These are phyloP conservation scores for Didymella pomorum DNA, from an alignment of 2,329 filamentous ascomycete genomes.

Conservation along the genomic window DNA sequence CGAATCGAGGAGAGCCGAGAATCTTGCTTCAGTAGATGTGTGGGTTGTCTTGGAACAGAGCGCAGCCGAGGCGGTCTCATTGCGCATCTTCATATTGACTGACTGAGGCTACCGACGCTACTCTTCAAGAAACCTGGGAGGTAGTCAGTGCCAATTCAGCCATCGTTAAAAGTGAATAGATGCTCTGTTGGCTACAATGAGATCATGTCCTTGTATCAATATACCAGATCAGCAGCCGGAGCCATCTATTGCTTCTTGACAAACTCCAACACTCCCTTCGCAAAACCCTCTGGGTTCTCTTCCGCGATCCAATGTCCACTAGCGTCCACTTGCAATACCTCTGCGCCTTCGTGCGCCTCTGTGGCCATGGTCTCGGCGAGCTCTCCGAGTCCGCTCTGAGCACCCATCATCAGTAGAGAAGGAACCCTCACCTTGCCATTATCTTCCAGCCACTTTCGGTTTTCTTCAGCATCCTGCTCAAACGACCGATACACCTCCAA, in stretches of 20 bases:
- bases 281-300: not conserved
- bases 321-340: not conserved
- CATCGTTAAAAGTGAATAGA: no score
- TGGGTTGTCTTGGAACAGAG: no score
- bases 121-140: no score
- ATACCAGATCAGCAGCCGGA: not conserved
- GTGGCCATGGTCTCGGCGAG: not conserved
- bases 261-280: not conserved
- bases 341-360: not conserved
- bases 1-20: no score
- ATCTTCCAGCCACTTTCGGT: not conserved
- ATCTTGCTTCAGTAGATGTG: no score
- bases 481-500: not conserved
- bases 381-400: not conserved
- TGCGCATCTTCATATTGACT: no score
- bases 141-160: no score
- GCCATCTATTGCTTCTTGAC: not conserved
- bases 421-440: not conserved
- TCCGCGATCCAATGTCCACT: not conserved
- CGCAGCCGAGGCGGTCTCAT: no score
- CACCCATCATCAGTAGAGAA: not conserved
- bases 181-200: no score
- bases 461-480: not conserved
- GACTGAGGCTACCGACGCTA: no score
- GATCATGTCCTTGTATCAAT: no score